Evolutionary conservation across 2,329 filamentous ascomycete genomes (phyloP).

Genomic region (Fusarium cyanostomum): DNA sequence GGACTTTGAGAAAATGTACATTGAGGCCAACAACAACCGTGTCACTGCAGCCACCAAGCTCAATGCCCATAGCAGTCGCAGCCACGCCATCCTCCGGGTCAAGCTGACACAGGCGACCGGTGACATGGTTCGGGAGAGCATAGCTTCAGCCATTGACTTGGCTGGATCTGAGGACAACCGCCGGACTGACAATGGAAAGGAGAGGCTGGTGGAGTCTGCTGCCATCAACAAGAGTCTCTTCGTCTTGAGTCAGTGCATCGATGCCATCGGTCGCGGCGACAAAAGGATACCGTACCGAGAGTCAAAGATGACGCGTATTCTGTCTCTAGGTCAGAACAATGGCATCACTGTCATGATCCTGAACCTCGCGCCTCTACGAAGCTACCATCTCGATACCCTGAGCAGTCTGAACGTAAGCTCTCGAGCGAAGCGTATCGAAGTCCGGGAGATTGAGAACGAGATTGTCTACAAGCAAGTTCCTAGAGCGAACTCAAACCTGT

Average conservation of each 20-base stretch:
- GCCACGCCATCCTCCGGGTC: slow-evolving; percentile 90
- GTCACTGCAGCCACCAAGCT: slow-evolving; percentile 92
- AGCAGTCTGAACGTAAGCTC: slow-evolving; percentile 96
- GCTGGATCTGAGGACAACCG: slow-evolving; percentile 96
- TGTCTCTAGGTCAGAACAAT: slow-evolving; percentile 93
- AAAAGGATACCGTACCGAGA: slow-evolving; percentile 90
- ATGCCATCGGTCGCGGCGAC: slow-evolving; percentile 82
- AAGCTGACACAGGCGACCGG: slow-evolving; percentile 82
- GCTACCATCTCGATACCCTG: slow-evolving; percentile 92
- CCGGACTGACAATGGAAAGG: slow-evolving; percentile 91
- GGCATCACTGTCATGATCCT: slow-evolving; percentile 97
- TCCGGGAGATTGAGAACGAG: slow-evolving; percentile 95
- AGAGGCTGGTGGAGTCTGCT: slow-evolving; percentile 91
- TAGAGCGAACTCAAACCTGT: slow-evolving; percentile 57
- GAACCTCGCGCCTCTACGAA: slow-evolving; percentile 89
- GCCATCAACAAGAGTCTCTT: slow-evolving; percentile 98
- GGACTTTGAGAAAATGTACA: slow-evolving; percentile 90
- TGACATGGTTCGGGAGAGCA: slow-evolving; percentile 76
- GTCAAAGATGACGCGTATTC: slow-evolving; percentile 95
- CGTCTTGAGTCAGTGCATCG: slow-evolving; percentile 92
- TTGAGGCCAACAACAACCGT: slow-evolving; percentile 90
- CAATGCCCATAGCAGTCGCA: slow-evolving; percentile 89
- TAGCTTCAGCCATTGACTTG: slow-evolving; percentile 91
- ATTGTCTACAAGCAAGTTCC: slow-evolving; percentile 84
- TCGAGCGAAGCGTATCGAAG: slow-evolving; percentile 93